These are phyloP conservation scores for Dactylis glomerata DNA, from an alignment of 176 grass and related monocot genomes.

Conservation along the genomic window DNA sequence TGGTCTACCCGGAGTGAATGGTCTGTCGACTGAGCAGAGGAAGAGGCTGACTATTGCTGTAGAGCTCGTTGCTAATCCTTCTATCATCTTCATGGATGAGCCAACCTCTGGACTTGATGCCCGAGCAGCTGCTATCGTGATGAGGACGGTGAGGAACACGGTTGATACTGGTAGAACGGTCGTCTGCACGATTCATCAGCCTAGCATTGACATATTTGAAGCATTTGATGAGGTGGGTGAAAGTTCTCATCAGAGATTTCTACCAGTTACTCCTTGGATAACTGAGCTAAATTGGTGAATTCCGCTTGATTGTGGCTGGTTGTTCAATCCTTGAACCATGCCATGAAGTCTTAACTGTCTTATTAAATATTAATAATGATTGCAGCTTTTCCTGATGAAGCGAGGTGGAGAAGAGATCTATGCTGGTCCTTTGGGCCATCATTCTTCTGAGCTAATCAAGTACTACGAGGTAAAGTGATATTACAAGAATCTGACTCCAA, in stretches of 20 bases:
- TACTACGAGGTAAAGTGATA: constrained; percentile 83
- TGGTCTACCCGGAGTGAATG: constrained; percentile 76
- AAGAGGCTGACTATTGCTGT: constrained; percentile 91
- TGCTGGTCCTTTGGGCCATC: constrained; percentile 66
- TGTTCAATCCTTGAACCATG: neutral
- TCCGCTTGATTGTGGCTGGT: neutral
- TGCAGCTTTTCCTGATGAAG: constrained; percentile 90
- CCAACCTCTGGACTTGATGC: constrained; percentile 91
- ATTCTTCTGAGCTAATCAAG: constrained; percentile 69
- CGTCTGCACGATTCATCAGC: constrained; percentile 93
- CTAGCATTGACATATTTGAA: constrained; percentile 99
- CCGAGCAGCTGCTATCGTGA: constrained; percentile 87
- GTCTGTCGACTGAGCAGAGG: constrained; percentile 83
- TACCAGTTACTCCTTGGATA: neutral
- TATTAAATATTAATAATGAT: neutral
- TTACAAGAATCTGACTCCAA: neutral
- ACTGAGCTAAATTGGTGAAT: neutral
- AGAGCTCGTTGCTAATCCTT: constrained; percentile 88
- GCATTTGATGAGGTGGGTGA: constrained; percentile 81
- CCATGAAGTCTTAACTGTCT: constrained; percentile 10
- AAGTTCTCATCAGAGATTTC: neutral
- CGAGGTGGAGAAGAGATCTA: constrained; percentile 94
- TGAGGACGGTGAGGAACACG: constrained; percentile 87
- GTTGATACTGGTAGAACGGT: constrained; percentile 86
- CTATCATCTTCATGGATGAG: constrained; percentile 93